Evolutionary conservation across 345 rosid species (phyloP), one percentile per base, ranked within the genome.

Genomic region (Viola odorata): DNA sequence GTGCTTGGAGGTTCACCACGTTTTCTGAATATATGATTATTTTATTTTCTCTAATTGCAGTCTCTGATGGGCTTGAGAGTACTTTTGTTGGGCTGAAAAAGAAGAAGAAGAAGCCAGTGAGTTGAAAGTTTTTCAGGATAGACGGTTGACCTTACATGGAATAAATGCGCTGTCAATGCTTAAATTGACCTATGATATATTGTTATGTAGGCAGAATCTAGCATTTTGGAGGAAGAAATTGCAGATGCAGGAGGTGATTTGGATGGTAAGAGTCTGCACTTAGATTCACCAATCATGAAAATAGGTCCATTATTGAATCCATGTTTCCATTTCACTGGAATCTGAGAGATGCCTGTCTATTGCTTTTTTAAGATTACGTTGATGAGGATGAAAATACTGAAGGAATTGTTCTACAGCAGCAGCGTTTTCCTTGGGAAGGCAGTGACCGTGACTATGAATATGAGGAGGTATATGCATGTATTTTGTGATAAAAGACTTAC

Each of bases 51-150:
- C 14, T 58, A 8, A 40, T 53, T 76, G 61, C 82, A 94, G 99
- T 74, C 44, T 74, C 82, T 45, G 97, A 94, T 65, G 95, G 92
- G n/a, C 72, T 81, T 60, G 96, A 88, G 67, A 83, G 80, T 62
- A 60, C 81, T 73, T 92, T 92, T 65, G 42, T 81, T 80, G 94
- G 96, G 56, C 47, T 87, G 80, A 92, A 92, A 74, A 92, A 92
- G 82, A 92, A 92, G 86, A 94, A 94, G 74, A 94, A 90, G 87
- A 92, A 90, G 68, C 90, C 79, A 0, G 99, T 90, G 62, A 83
- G 95, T 80, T 11, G n/a, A 50, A 53, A 23, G 55, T 51, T 7
- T 45, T 8, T 65, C 54, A 16, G 60, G 8, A 7, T 37, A 10
- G 37, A 42, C 51, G 37, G 13, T 52, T 50, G n/a, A 14, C 37